Conservation (phyloP, 2,329 filamentous ascomycete species). For the Lasiodiplodia sp. region DNA sequence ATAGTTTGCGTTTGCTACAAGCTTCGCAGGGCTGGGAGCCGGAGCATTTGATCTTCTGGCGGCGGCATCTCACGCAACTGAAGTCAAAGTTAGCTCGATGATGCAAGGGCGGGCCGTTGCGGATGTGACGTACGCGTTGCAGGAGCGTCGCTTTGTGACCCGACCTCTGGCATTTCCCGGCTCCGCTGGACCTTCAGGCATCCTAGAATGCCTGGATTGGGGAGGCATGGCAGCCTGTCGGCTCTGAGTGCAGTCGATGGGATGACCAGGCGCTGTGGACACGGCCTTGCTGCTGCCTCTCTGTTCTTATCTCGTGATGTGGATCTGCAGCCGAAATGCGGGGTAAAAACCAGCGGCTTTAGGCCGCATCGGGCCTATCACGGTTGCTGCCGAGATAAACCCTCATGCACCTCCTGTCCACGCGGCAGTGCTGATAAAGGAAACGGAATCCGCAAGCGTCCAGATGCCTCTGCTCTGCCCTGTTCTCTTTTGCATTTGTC, state of each 20-base stretch:
- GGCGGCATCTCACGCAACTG: slow-evolving; percentile 40
- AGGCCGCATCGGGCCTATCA: background rate
- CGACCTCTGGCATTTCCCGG: slow-evolving; percentile 1
- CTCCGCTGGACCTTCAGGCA: background rate
- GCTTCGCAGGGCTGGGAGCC: slow-evolving; percentile 42
- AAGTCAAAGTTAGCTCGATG: background rate
- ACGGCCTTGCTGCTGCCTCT: background rate
- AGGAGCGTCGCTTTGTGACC: slow-evolving; percentile 38
- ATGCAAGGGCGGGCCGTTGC: background rate
- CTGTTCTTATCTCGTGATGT: slow-evolving; percentile 12
- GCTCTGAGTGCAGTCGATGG: background rate
- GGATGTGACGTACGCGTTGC: slow-evolving; percentile 34
- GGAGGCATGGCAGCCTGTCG: slow-evolving; percentile 4
- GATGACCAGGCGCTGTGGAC: background rate
- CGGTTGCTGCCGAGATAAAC: background rate
- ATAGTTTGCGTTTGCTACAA: slow-evolving; percentile 39
- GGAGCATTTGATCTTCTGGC: slow-evolving; percentile 44
- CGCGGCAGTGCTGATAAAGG: background rate
- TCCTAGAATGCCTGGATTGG: background rate
- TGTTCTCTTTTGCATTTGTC: background rate
- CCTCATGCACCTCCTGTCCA: background rate
- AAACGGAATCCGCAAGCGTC: background rate
- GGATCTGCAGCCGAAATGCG: slow-evolving; percentile 19
- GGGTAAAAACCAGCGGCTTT: slow-evolving; percentile 7
- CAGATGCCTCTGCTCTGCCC: no score